Conservation (phyloP, 2,329 filamentous ascomycete species). For the Aspergillus fructus region DNA sequence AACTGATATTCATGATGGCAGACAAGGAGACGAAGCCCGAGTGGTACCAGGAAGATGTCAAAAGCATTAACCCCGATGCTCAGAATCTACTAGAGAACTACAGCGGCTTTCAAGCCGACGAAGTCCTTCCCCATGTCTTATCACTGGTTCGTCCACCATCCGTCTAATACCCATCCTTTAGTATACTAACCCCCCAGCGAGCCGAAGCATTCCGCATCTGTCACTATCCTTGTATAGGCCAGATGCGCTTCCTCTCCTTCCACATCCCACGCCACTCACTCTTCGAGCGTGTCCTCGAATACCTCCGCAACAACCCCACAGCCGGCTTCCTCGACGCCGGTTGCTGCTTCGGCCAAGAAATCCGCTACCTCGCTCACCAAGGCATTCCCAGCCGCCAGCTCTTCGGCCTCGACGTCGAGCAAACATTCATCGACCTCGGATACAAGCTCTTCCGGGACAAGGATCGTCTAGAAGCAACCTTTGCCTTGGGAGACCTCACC, state of each 20-base stretch:
- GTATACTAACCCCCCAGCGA: constrained; percentile 3
- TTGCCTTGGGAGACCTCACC: constrained; percentile 35
- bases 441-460: constrained; percentile 64
- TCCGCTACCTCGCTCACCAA: constrained; percentile 17
- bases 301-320: constrained; percentile 10
- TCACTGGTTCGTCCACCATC: constrained; percentile 5
- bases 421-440: constrained; percentile 53
- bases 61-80: constrained; percentile 18
- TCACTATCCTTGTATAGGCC: constrained; percentile 19
- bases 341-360: constrained; percentile 21
- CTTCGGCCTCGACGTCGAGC: constrained; percentile 50
- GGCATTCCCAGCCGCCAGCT: constrained; percentile 15
- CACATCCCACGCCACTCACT: constrained; percentile 15
- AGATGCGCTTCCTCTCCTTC: constrained; percentile 21
- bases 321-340: constrained; percentile 18
- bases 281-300: constrained; percentile 9
- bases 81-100: constrained; percentile 18
- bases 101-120: constrained; percentile 13
- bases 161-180: not conserved
- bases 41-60: constrained; percentile 18
- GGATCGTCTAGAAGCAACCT: constrained; percentile 45
- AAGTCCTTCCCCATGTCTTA: constrained; percentile 18
- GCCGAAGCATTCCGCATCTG: constrained; percentile 18
- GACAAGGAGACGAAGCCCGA: not conserved
- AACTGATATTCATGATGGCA: not conserved